Conservation (phyloP, 352 stramenopile genomes). For the Sclerospora graminicola region DNA sequence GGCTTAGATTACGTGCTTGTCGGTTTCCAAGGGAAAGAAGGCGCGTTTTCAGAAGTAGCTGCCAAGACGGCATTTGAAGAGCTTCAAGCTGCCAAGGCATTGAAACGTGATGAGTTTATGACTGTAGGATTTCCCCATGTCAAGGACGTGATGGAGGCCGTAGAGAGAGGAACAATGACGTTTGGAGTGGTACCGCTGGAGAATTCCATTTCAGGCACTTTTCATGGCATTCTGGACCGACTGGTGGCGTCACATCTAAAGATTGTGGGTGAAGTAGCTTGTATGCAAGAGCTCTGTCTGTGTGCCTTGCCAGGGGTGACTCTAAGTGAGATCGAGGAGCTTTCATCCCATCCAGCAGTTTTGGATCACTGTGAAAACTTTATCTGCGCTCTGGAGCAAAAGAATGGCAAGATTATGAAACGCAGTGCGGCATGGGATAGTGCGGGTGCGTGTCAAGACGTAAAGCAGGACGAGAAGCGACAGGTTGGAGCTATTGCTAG, state of each 20-base stretch:
- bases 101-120: constrained; percentile 42
- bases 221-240: constrained; percentile 58
- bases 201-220: constrained; percentile 67
- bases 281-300: constrained; percentile 54
- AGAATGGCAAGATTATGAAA: constrained; percentile 40
- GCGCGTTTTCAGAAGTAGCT: constrained; percentile 61
- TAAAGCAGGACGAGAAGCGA: constrained; percentile 36
- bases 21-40: constrained; percentile 62
- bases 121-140: constrained; percentile 51
- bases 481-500: constrained; percentile 54
- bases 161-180: constrained; percentile 46
- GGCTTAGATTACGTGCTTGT: constrained; percentile 33
- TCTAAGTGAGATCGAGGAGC: constrained; percentile 35
- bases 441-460: constrained; percentile 53
- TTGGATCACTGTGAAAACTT: constrained; percentile 58
- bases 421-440: constrained; percentile 57
- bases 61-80: constrained; percentile 45
- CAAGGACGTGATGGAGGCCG: constrained; percentile 39
- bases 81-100: constrained; percentile 29
- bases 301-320: constrained; percentile 30
- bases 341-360: constrained; percentile 54
- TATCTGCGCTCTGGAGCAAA: constrained; percentile 51
- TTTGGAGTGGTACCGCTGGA: constrained; percentile 57
- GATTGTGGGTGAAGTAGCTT: constrained; percentile 64
- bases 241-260: constrained; percentile 54